Conservation (phyloP, 352 stramenopile species). For the Thalassiosira livingstoniorum region DNA sequence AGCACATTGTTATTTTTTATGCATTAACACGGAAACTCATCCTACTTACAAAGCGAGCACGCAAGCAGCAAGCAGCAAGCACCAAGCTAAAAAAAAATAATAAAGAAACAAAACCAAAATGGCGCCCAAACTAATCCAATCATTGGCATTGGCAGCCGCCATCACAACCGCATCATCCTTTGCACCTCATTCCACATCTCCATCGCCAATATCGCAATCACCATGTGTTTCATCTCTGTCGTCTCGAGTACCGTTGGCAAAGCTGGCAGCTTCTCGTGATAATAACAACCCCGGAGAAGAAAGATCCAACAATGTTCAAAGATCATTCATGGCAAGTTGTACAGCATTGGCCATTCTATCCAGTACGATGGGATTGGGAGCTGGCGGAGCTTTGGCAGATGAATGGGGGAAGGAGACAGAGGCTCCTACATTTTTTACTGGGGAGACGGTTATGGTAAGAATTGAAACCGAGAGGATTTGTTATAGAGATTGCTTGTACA, state of each 20-base stretch:
- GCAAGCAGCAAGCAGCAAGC: no score
- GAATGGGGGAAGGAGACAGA: slow-evolving; percentile 78
- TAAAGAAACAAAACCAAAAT: no score
- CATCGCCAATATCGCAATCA: neutral
- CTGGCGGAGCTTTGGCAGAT: slow-evolving; percentile 57
- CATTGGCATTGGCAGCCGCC: neutral
- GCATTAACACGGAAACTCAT: no score
- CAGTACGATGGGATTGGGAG: neutral
- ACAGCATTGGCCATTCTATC: slow-evolving; percentile 25
- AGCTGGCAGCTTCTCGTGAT: neutral
- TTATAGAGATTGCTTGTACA: no score
- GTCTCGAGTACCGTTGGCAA: neutral
- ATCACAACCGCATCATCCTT: slow-evolving; percentile 1
- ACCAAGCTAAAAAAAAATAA: no score
- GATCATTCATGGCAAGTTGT: neutral
- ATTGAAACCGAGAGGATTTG: no score
- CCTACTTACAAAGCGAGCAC: no score
- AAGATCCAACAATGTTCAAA: neutral
- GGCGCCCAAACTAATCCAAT: neutral
- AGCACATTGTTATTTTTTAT: no score
- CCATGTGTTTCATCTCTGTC: no score
- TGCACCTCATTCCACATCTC: slow-evolving; percentile 11
- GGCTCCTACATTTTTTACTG: slow-evolving; percentile 77
- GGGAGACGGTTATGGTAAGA: slow-evolving; percentile 76
- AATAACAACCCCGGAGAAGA: no score